Evolutionary conservation across 2,329 filamentous ascomycete genomes (phyloP), one percentile per base, ranked within the genome.

Genomic region (Alternaria alternata): DNA sequence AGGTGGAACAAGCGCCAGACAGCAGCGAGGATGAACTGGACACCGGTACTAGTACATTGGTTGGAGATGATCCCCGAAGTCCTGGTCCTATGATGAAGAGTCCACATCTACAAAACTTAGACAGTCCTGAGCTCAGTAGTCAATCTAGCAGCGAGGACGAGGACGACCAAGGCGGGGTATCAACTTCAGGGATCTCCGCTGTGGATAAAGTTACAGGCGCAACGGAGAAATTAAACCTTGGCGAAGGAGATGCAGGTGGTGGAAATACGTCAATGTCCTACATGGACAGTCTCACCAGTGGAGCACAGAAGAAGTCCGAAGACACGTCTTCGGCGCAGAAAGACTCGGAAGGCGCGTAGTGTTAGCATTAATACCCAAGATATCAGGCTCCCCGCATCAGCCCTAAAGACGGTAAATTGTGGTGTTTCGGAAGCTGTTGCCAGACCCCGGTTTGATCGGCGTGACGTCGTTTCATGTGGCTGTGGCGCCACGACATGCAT

Each of bases 31-130:
- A 68, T 26, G 68, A 69, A 12, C 46, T 63, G 30, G 64, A 60
- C 2, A 63, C 54, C 0, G 56, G 61, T 22, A 46, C 53, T 14
- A 57, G 47, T 14, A 51, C 32, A 1, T 52, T 64, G 14, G 38
- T 67, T 5, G 48, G 54, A 28, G 73, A 77, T 32, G 72, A 76
- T 38, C 51, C 68, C 12, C 69, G 69, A 28, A 75, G 74, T 54
- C 72, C 75, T 3, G 75, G 73, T 1, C 68, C 74, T 4, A 66
- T 80, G 39, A 78, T 80, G 75, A 80, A 80, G 69, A 79, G 77
- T 48, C 78, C 78, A 0, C 71, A 79, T 30, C 63, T 78, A 7
- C 72, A 73, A 28, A 76, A 79, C 20, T 62, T 80, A n/a, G 78
- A 80, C 28, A 80, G 78, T 43, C 78, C 78, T 2, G 73, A 76